Base-by-base conservation (phyloP, 2,329 filamentous ascomycete species). In the Thermoascus crustaceus region DNA sequence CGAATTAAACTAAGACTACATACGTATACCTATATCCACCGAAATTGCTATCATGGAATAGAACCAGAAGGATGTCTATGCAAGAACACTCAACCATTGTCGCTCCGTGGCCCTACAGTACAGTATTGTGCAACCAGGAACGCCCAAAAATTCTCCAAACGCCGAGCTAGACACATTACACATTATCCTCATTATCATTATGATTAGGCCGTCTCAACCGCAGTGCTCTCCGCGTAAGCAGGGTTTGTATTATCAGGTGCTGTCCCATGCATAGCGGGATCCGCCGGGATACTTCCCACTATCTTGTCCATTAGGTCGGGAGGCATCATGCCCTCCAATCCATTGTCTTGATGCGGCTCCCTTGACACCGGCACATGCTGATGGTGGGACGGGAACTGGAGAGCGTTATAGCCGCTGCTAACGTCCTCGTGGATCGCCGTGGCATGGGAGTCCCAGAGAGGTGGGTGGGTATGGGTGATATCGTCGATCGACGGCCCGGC, bases 241-340 rank as follows among this genome's bases (percentile, higher is more conserved):
- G 47, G 34, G 32, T 40, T 51, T 8, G 48, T 44, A 52, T 57
- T 54, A 35, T 58, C 57, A 34, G 52, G 50, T 37, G 53, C 53
- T 11, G 54, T 45, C 46, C 54, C 56, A 39, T 61, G 54, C 46
- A 62, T 52, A 33, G 48, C 46, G 22, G 50, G 45, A 37, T 53
- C 56, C 19, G 46, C 47, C 22, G 58, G 44, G 35, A 61, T 53
- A 11, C 54, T 50, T 17, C 57, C 54, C 21, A 61, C 58, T 19
- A 61, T 38, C 42, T 60, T 61, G 31, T 59, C 55, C 41, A 60
- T 58, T 40, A 61, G 42, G 34, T 61, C 58, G 1, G 55, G 47
- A 7, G 55, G 47, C 35, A 59, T 38, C 14, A 61, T 41, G 2
- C 49, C 51, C 31, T 61, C 58, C 8, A 60, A 53, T 7, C 53